These are phyloP conservation scores for Phytophthora aleatoria DNA, from an alignment of 352 stramenopile species.

Conservation along the genomic window DNA sequence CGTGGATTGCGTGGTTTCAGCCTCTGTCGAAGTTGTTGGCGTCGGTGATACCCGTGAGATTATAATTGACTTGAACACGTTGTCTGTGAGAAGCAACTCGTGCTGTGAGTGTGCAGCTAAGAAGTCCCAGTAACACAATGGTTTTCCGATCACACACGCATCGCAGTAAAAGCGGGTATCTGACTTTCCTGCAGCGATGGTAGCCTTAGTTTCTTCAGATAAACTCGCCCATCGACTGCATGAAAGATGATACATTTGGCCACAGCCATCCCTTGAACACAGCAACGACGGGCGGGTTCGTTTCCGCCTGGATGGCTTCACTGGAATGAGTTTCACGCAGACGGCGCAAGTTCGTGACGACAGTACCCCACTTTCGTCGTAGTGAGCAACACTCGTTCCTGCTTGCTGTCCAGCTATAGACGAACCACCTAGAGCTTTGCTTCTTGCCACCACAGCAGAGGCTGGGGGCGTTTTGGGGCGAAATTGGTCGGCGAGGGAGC, in stretches of 20 bases:
- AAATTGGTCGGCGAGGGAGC: slow-evolving; percentile 56
- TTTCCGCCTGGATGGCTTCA: slow-evolving; percentile 29
- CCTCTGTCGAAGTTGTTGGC: not conserved
- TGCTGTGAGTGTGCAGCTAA: slow-evolving; percentile 50
- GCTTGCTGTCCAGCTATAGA: not conserved
- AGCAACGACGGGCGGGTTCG: slow-evolving; percentile 34
- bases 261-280: slow-evolving; percentile 57
- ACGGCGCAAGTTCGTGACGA: slow-evolving; percentile 53
- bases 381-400: slow-evolving; percentile 51
- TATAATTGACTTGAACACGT: slow-evolving; percentile 47
- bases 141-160: slow-evolving; percentile 33
- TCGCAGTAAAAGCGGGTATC: slow-evolving; percentile 54
- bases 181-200: slow-evolving; percentile 15
- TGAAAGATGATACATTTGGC: slow-evolving; percentile 61
- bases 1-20: not conserved
- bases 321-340: slow-evolving; percentile 55
- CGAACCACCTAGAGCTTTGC: not conserved
- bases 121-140: slow-evolving; percentile 70
- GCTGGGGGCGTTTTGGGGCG: slow-evolving; percentile 28
- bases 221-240: slow-evolving; percentile 71
- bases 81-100: slow-evolving; percentile 49
- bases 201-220: slow-evolving; percentile 24
- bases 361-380: slow-evolving; percentile 60
- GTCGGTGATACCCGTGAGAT: slow-evolving; percentile 22
- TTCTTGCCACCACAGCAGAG: slow-evolving; percentile 13